A percentile compares a stretch with the other conserved stretches of the same genome.
Evolutionary conservation across 192 early-diverging fungal genomes (phyloP).

Genomic region (Powellomyces hirtus): DNA sequence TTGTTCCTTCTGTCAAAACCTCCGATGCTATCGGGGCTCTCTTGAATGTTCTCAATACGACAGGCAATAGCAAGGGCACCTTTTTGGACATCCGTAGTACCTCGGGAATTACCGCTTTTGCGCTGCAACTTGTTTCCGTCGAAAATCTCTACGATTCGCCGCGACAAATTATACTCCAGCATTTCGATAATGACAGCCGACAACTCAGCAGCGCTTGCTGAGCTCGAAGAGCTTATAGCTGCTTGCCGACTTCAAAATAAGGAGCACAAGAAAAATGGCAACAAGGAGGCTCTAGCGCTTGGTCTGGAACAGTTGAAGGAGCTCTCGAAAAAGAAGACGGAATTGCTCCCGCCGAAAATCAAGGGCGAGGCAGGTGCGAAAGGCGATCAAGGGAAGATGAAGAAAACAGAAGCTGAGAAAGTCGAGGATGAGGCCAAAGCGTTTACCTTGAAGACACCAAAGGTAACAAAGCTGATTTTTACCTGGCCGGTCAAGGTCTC

Average conservation of each 20-base stretch:
- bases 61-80: too few species aligned
- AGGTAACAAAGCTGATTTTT: too few species aligned
- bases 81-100: too few species aligned
- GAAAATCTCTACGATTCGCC: neutral
- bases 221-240: constrained; percentile 3
- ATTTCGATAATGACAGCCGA: neutral
- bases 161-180: neutral
- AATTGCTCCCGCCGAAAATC: constrained; percentile 15
- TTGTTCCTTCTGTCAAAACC: too few species aligned
- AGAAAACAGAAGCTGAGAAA: neutral
- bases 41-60: too few species aligned
- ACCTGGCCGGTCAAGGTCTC: too few species aligned
- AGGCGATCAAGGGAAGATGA: neutral
- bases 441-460: constrained; percentile 32
- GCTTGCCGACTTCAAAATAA: constrained; percentile 11
- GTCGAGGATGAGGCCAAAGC: constrained; percentile 8
- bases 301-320: constrained; percentile 20
- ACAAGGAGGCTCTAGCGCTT: constrained; percentile 12
- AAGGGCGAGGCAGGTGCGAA: neutral
- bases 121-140: too few species aligned
- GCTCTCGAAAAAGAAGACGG: constrained; percentile 19
- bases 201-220: neutral
- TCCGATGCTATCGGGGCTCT: too few species aligned
- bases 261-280: constrained; percentile 21
- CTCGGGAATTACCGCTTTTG: too few species aligned